Conservation (phyloP, 805 yeast genomes). For the Candida boidinii region DNA sequence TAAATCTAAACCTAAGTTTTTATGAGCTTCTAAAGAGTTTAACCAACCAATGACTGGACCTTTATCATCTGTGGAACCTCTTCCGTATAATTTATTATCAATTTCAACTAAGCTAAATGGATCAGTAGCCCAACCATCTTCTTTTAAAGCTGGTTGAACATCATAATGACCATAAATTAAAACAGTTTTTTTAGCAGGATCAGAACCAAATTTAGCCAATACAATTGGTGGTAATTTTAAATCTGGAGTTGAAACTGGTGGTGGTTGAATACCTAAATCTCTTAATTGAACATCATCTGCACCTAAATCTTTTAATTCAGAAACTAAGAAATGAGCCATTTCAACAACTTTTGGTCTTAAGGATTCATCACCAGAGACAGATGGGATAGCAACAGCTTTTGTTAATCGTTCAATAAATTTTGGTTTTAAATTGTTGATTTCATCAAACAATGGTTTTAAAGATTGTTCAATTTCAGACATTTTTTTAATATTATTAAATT, state of each 20-base stretch:
- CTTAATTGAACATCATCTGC: slow-evolving; percentile 76
- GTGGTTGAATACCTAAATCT: slow-evolving; percentile 84
- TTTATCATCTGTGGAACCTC: slow-evolving; percentile 97
- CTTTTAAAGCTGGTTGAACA: slow-evolving; percentile 89
- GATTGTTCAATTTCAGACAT: slow-evolving; percentile 20
- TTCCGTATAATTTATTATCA: slow-evolving; percentile 68
- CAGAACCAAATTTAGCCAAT: slow-evolving; percentile 79
- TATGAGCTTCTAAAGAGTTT: slow-evolving; percentile 86
- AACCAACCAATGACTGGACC: slow-evolving; percentile 99
- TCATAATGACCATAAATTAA: slow-evolving; percentile 96
- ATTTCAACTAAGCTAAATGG: slow-evolving; percentile 75
- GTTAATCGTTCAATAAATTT: slow-evolving; percentile 62
- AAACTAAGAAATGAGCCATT: slow-evolving; percentile 77
- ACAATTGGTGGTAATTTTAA: slow-evolving; percentile 89
- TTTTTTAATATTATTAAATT: slow-evolving; percentile 1
- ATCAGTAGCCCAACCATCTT: slow-evolving; percentile 94
- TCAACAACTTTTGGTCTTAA: slow-evolving; percentile 83
- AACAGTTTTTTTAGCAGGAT: slow-evolving; percentile 78
- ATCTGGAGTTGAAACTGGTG: slow-evolving; percentile 63
- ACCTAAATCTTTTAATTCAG: slow-evolving; percentile 64
- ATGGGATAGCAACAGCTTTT: slow-evolving; percentile 88
- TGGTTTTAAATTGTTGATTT: slow-evolving; percentile 70
- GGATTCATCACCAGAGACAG: slow-evolving; percentile 86
- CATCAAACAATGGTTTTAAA: slow-evolving; percentile 34
- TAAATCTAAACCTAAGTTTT: slow-evolving; percentile 70